Base-by-base conservation (phyloP, 225 moss, liverwort and hornwort species). In the Polytrichum commune region DNA sequence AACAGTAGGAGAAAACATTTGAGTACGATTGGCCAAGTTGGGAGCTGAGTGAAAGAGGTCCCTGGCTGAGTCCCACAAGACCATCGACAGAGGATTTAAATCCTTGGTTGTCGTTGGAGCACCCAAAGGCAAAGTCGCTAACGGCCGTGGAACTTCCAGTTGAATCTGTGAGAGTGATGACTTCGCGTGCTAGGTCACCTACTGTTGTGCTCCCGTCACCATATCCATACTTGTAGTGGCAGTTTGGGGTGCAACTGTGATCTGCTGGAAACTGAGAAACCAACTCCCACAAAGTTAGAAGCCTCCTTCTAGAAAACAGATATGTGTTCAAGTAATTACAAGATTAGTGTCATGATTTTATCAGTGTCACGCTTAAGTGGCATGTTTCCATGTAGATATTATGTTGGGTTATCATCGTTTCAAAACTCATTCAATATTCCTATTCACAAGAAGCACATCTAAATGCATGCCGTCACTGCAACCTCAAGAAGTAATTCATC, bases 1-100 rank as follows among this genome's bases (percentile, higher is more conserved):
- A 64, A 69, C 82, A 82, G 55, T 88, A 90, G 30, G 81, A 85
- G 71, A 76, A 81, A 88, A 86, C 55, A 66, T 78, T 0, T 62
- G 69, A 55, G 81, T 81, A 0, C 70, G 18, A 23, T 82, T 63
- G 8, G 28, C 53, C 26, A 9, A 79, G 76, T 20, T 84, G 84
- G 10, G 81, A 78, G 32, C 75, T 65, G 2, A 74, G 66, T 0
- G 74, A 67, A 8, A 55, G 65, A 6, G 66, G 38, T 0, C 74
- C 74, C 66, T 38, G 29, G 9, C 74, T 66, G 27, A 74, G 66
- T 67, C 74, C 73, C 19, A 1, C 29, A 24, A 60, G 1, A 1
- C 73, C 73, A 35, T 66, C 73, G 5, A 53, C 29, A 4, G 18
- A 1, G 57, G 3, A 26, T 5, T n/a, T 27, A 0, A 4, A 32